A percentile compares a stretch with the other conserved stretches of the same genome.
phyloP scores from a whole-genome alignment of 1,139 yeast species.

The Meyerozyma carpophila region DNA sequence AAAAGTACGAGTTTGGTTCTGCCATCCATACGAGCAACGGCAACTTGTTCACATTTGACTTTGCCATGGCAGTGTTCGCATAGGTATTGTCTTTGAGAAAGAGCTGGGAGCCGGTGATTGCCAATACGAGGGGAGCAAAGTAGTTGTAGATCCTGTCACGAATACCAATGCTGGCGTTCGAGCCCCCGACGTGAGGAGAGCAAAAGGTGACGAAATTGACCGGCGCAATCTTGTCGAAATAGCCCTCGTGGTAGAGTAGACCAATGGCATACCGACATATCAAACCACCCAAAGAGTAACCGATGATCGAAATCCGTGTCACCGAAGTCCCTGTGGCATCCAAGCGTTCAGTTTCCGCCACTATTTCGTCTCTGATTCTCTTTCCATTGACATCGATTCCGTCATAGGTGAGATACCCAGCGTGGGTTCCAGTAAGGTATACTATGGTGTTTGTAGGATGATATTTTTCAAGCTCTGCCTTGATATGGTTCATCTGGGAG shows the following conservation, averaged over 20 bases:
- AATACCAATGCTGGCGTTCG: slow-evolving; percentile 44
- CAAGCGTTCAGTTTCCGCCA: slow-evolving; percentile 36
- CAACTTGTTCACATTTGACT: slow-evolving; percentile 10
- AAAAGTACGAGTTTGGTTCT: slow-evolving; percentile 54
- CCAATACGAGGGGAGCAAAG: slow-evolving; percentile 57
- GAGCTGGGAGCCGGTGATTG: slow-evolving; percentile 68
- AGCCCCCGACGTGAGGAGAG: slow-evolving; percentile 77
- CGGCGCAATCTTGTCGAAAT: slow-evolving; percentile 46
- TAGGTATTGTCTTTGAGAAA: slow-evolving; percentile 49
- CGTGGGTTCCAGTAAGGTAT: slow-evolving; percentile 58
- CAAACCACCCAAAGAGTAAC: slow-evolving; percentile 82
- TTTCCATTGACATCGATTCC: slow-evolving; percentile 84
- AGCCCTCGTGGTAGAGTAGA: slow-evolving; percentile 47
- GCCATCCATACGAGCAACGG: slow-evolving; percentile 68
- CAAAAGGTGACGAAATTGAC: slow-evolving; percentile 71
- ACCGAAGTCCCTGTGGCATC: slow-evolving; percentile 23
- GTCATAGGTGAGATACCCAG: slow-evolving; percentile 70
- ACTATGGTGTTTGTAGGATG: slow-evolving; percentile 36
- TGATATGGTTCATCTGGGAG: slow-evolving; percentile 59
- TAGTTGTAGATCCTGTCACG: slow-evolving; percentile 48
- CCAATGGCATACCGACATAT: slow-evolving; percentile 77
- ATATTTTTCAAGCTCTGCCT: slow-evolving; percentile 26
- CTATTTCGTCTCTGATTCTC: slow-evolving; percentile 66
- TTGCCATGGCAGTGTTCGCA: background rate
- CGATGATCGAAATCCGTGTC: slow-evolving; percentile 60